Evolutionary conservation across 371 early-diverging fungal genomes (phyloP).

Genomic region (Apophysomyces variabilis): DNA sequence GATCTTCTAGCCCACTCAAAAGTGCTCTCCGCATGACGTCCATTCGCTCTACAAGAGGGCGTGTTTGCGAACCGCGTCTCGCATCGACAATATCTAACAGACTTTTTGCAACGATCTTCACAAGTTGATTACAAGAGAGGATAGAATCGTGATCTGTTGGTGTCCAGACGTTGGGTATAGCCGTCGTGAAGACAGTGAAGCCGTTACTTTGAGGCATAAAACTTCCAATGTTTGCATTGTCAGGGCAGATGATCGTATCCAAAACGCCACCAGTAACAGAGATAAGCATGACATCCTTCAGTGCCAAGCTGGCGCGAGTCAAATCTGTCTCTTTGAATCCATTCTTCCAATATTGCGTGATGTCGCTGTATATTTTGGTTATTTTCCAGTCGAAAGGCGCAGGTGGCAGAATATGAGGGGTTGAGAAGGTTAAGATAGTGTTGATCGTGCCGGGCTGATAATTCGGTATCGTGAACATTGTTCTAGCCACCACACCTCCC

Average conservation of each 20-base stretch:
- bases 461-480: constrained; percentile 75
- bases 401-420: constrained; percentile 90
- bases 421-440: constrained; percentile 88
- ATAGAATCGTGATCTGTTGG: constrained; percentile 88
- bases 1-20: constrained; percentile 65
- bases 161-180: constrained; percentile 88
- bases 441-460: constrained; percentile 78
- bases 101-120: constrained; percentile 60
- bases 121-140: constrained; percentile 93
- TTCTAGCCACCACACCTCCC: constrained; percentile 95
- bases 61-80: constrained; percentile 66
- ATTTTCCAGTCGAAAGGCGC: constrained; percentile 81
- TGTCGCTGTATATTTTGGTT: constrained; percentile 71
- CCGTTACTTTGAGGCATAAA: constrained; percentile 75
- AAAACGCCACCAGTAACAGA: constrained; percentile 93
- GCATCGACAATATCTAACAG: constrained; percentile 74
- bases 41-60: constrained; percentile 69
- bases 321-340: constrained; percentile 41
- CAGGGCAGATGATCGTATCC: constrained; percentile 85
- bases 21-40: constrained; percentile 61
- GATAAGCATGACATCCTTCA: constrained; percentile 72
- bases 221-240: constrained; percentile 74
- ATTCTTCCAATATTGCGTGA: constrained; percentile 77
- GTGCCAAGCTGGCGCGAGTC: constrained; percentile 18
- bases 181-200: constrained; percentile 79